Base-by-base conservation (phyloP, 306 rosid species). In the Prunus padus region DNA sequence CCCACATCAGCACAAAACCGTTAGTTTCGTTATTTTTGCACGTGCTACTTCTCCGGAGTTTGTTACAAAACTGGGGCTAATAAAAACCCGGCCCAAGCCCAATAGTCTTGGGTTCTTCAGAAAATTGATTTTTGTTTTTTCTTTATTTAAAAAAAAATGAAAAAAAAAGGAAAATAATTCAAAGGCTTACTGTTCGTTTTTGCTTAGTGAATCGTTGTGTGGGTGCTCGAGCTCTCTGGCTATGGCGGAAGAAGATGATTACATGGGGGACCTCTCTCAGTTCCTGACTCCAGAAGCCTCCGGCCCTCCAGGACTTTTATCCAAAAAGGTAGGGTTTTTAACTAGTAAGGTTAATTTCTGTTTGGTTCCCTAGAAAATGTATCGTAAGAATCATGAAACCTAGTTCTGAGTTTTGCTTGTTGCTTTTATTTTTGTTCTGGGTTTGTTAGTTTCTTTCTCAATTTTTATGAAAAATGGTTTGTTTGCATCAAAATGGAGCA, bases 201-300 rank as follows among this genome's bases (percentile, higher is more conserved):
- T 30, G 63, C 63, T 51, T 15, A 11, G 72, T 7, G 26, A 15
- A 22, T 40, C 9, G 42, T 26, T 14, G 28, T 49, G 52, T 20
- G 3, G 12, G 28, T 56, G 28, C 64, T 26, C 40, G 7, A 67
- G 76, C 64, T 74, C 42, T 22, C 69, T 40, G 15, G 61, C 81
- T 65, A 91, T 94, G 97, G 89, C 87, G 18, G 86, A 64, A 37
- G 90, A 89, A 28, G 88, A 87, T 20, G 97, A 93, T 71, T 94
- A 94, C 82, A 90, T 94, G 98, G 97, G 87, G 3, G 90, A 89
- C 77, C 91, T 92, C 78, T 90, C 96, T 64, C 83, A 25, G 22
- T 90, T 92, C 65, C 82, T 94, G 70, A 90, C 95, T 73, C 71
- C 83, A 14, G 87, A 88, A 25, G 57, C 77, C 46, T 4, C 75